Base-by-base conservation (phyloP, 2,329 filamentous ascomycete species). In the Paracoccidioides lutzii region DNA sequence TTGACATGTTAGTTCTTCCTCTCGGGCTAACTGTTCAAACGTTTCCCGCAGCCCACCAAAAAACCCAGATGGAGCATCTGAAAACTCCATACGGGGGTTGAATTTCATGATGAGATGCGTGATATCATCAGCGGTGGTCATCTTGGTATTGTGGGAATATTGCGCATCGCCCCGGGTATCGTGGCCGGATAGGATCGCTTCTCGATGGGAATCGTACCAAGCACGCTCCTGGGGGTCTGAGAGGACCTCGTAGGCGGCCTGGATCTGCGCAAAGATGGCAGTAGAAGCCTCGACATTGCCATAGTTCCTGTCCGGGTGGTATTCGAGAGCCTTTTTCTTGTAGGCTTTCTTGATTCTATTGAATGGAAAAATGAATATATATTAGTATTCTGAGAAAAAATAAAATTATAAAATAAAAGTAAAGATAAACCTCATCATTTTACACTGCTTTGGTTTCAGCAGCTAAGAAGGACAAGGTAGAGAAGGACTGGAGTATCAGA, bases 161-260 rank as follows among this genome's bases (percentile, higher is more conserved):
- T 81, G 76, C 40, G 76, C 77, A 49, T 73, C 71, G 61, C 66
- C 65, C 8, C 65, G 64, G 8, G 62, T 65, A 46, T 70, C 81
- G 56, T 81, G 78, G 42, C 84, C 85, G 35, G 81, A 80, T 59
- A 97, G 74, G 59, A 97, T 94, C 52, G 87, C 83, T 62, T 90
- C 84, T 58, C 89, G 85, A 67, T 98, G 93, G 2, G 90, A 90
- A 72, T 98, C 91, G 73, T 98, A 98, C 93, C 93, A 98, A 37
- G 90, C 86, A 63, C 93, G 83, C 70, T 98, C 93, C 68, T 98
- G 91, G 9, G 90, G 84, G 69, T 98, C 93, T 1, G 90, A 95
- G 0, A 98, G 80, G n/a, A 98, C 82, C 69, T 97, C 89, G 69
- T 98, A 95, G 49, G 93, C 93, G 40, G 90, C 81, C 69, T 96